A percentile compares a stretch with the other conserved stretches of the same genome.
These are phyloP conservation scores for Colletotrichum musae DNA, from an alignment of 2,329 filamentous ascomycete genomes.

Conservation along the genomic window DNA sequence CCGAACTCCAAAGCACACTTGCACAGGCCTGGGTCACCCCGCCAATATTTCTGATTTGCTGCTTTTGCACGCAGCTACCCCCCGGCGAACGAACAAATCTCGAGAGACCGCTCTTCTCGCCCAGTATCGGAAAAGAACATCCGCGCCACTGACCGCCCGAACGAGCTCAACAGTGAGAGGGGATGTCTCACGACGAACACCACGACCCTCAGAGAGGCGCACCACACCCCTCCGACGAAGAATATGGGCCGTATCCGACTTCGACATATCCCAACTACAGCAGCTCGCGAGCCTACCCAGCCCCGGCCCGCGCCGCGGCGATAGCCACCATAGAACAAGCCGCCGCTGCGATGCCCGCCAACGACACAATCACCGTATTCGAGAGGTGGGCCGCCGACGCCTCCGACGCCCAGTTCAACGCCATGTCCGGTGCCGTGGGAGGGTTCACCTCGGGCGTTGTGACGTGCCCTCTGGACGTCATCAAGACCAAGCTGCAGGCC, in stretches of 20 bases:
- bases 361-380: slow-evolving; percentile 56
- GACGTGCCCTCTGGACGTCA: slow-evolving; percentile 97
- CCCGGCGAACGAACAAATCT: slow-evolving; percentile 1
- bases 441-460: slow-evolving; percentile 95
- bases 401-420: slow-evolving; percentile 80
- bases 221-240: slow-evolving; percentile 50
- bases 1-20: slow-evolving; percentile 1
- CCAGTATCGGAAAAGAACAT: background rate
- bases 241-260: slow-evolving; percentile 53
- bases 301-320: slow-evolving; percentile 34
- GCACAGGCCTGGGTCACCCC: slow-evolving; percentile 9
- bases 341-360: slow-evolving; percentile 42
- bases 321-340: slow-evolving; percentile 32
- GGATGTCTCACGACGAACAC: slow-evolving; percentile 68
- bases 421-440: slow-evolving; percentile 87
- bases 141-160: slow-evolving; percentile 19
- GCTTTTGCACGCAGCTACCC: slow-evolving; percentile 2
- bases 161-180: slow-evolving; percentile 43
- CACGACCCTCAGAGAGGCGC: slow-evolving; percentile 46
- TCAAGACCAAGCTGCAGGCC: slow-evolving; percentile 98
- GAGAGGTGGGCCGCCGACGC: slow-evolving; percentile 71
- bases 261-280: slow-evolving; percentile 43
- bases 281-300: slow-evolving; percentile 41
- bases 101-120: slow-evolving; percentile 4
- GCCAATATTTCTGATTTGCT: slow-evolving; percentile 34